These are phyloP conservation scores for Cryphonectria parasitica DNA, from an alignment of 2,329 filamentous ascomycete genomes.

Conservation along the genomic window DNA sequence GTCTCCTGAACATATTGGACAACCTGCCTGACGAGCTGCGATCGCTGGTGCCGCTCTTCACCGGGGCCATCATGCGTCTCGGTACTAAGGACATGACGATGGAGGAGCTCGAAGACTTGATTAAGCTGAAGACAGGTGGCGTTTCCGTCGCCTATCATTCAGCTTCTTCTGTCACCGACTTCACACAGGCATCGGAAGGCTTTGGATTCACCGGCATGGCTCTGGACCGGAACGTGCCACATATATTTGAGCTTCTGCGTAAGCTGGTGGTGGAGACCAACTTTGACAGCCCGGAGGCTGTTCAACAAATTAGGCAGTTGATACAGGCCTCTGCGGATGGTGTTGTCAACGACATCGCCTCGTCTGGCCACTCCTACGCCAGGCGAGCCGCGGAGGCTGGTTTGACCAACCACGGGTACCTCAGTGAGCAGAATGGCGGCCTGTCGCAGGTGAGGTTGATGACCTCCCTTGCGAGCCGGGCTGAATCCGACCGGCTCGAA, in stretches of 20 bases:
- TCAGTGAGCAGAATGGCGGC: slow-evolving; percentile 86
- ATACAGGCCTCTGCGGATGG: slow-evolving; percentile 86
- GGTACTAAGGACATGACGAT: slow-evolving; percentile 87
- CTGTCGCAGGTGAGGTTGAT: slow-evolving; percentile 87
- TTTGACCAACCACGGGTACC: slow-evolving; percentile 70
- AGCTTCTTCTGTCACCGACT: slow-evolving; percentile 75
- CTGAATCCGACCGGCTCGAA: slow-evolving; percentile 68
- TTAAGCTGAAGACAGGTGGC: slow-evolving; percentile 95
- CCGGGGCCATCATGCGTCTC: slow-evolving; percentile 88
- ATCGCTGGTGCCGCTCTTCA: slow-evolving; percentile 84
- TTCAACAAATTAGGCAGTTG: slow-evolving; percentile 82
- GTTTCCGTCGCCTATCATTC: slow-evolving; percentile 83
- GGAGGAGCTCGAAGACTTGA: slow-evolving; percentile 93
- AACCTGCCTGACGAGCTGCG: slow-evolving; percentile 84
- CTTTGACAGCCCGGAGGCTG: slow-evolving; percentile 82
- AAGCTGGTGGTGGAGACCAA: slow-evolving; percentile 84
- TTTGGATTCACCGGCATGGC: slow-evolving; percentile 85
- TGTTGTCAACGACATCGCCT: slow-evolving; percentile 88
- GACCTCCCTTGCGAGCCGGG: slow-evolving; percentile 74
- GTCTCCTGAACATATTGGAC: slow-evolving; percentile 79
- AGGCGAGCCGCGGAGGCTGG: slow-evolving; percentile 81
- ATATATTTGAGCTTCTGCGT: slow-evolving; percentile 85
- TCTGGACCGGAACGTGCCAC: slow-evolving; percentile 84
- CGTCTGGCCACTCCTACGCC: slow-evolving; percentile 86
- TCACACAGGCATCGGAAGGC: slow-evolving; percentile 75